phyloP scores from a whole-genome alignment of 2,329 filamentous ascomycete species.

The Penicillium freii region DNA sequence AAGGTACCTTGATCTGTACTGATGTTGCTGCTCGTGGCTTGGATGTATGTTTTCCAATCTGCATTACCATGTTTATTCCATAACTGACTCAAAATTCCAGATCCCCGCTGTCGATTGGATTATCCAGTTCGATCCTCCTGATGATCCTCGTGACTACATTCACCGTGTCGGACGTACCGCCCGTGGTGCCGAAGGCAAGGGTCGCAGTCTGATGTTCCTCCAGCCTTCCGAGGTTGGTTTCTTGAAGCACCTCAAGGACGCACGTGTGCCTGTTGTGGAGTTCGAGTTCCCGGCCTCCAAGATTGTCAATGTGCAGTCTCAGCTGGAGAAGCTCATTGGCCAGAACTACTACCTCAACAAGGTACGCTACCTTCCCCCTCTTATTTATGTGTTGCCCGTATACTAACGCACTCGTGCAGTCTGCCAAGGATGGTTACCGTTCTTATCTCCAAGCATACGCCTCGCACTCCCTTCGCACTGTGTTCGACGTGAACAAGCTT shows the following conservation, averaged over 20 bases:
- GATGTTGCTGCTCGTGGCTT: constrained; percentile 93
- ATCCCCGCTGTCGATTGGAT: constrained; percentile 97
- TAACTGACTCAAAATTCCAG: background rate
- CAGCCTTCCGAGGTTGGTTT: constrained; percentile 92
- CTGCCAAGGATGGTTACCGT: constrained; percentile 71
- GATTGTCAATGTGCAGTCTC: constrained; percentile 84
- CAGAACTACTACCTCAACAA: constrained; percentile 98
- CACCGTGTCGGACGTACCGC: constrained; percentile 96
- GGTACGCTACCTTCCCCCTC: constrained; percentile 41
- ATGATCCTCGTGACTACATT: constrained; percentile 87
- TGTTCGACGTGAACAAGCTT: constrained; percentile 79
- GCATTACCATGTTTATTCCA: background rate
- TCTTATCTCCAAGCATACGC: constrained; percentile 95
- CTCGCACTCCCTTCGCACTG: constrained; percentile 75
- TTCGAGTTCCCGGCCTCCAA: constrained; percentile 93
- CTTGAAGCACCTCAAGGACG: constrained; percentile 84
- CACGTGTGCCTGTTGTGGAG: constrained; percentile 88
- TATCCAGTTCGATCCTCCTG: constrained; percentile 90
- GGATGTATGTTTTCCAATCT: constrained; percentile 50
- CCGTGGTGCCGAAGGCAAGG: constrained; percentile 76
- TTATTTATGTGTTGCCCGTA: background rate
- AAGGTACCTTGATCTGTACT: constrained; percentile 89
- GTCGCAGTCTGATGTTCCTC: constrained; percentile 87
- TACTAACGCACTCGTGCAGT: constrained; percentile 39
- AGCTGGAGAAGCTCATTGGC: constrained; percentile 88